A percentile compares a stretch with the other conserved stretches of the same genome.
phyloP scores from a whole-genome alignment of 768 basidiomycete genomes.

The Suillus americanus region DNA sequence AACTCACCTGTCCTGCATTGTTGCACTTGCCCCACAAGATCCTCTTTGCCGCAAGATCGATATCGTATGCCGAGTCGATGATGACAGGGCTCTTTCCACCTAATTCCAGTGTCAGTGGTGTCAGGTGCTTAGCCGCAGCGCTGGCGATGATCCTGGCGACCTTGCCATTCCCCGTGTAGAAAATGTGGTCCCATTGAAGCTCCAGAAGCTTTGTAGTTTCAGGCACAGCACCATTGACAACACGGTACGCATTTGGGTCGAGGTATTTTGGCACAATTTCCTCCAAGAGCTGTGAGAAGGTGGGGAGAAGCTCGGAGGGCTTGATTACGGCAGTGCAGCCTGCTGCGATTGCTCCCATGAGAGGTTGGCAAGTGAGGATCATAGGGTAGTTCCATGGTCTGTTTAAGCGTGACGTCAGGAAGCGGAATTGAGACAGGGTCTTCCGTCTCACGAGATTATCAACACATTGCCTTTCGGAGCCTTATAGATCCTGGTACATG shows the following conservation, averaged over 20 bases:
- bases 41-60: constrained; percentile 58
- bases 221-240: constrained; percentile 49
- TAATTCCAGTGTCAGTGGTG: constrained; percentile 33
- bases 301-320: constrained; percentile 56
- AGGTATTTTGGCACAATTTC: constrained; percentile 57
- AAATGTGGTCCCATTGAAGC: constrained; percentile 34
- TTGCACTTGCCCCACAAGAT: constrained; percentile 65
- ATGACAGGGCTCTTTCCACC: constrained; percentile 47
- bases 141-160: constrained; percentile 25
- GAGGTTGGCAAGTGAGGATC: constrained; percentile 52
- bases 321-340: constrained; percentile 71
- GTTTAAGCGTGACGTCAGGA: not conserved
- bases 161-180: constrained; percentile 37
- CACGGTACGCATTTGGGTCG: constrained; percentile 46
- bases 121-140: constrained; percentile 32
- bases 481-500: constrained; percentile 38
- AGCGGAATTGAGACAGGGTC: not conserved
- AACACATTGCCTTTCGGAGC: constrained; percentile 62
- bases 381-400: constrained; percentile 73
- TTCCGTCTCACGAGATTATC: constrained; percentile 53
- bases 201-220: constrained; percentile 37
- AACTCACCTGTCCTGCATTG: constrained; percentile 62
- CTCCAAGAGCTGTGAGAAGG: constrained; percentile 49
- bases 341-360: constrained; percentile 71
- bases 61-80: constrained; percentile 40